Evolutionary conservation across 2,329 filamentous ascomycete species (phyloP), one percentile per base, ranked within the genome.

Genomic region (Aspergillus melleus): DNA sequence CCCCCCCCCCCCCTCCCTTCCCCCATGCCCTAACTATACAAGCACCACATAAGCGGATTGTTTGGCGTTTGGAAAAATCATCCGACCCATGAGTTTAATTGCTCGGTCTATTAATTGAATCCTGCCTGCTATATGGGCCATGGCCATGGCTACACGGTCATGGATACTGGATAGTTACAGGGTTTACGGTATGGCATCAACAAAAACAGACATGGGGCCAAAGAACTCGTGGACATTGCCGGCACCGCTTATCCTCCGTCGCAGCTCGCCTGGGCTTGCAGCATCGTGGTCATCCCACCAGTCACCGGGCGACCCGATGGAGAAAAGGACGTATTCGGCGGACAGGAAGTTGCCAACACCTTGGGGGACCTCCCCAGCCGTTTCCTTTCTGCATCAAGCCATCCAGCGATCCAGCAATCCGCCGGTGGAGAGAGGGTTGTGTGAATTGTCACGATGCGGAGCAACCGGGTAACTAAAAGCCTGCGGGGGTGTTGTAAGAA

Each of bases 281-380:
- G 52, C 47, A 49, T 29, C 26, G 42, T 50, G 44, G 42, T 57
- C 58, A 53, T 30, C 49, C 19, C 47, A 56, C 53, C 51, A 52
- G 59, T 61, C 61, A 63, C 61, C 61, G 59, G 59, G n/a, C 49
- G 32, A 54, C 57, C 36, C 54, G 22, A 53, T 59, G 57, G 54
- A 55, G 54, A 52, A 57, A 61, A 51, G 51, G 46, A 26, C 30
- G 24, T 16, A 12, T 54, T 24, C n/a, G 20, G 26, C 29, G n/a
- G 26, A 22, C 46, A 47, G 44, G 44, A 47, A 47, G 22, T 47
- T 47, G 44, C 44, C 44, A 24, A 47, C 44, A 47, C 11, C 22
- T 20, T 20, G 44, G 22, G 44, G 20, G 12, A 47, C 19, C 4
- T 10, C 26, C 56, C 53, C 58, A 53, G 49, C 49, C 53, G 32